Base-by-base conservation (phyloP, 768 basidiomycete species). In the Leccinum broughii region DNA sequence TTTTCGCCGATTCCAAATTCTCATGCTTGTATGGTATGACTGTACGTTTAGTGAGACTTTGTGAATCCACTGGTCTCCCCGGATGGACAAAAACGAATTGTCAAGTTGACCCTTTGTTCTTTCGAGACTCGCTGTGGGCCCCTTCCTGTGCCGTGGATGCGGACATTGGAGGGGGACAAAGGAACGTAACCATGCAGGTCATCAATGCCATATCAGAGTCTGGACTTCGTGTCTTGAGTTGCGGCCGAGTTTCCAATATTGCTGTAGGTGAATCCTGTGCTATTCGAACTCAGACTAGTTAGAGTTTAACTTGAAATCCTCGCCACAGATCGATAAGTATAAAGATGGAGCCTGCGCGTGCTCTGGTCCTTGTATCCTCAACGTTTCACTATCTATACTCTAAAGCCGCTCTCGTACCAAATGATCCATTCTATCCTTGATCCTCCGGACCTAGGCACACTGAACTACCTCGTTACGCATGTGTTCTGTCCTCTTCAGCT, bases 401-500 rank as follows among this genome's bases (percentile, higher is more conserved):
- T 15, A 15, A 26, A 49, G 1, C 48, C 48, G 11, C 14, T 24
- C 20, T 48, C 17, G 14, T 24, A 49, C 26, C 48, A 49, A 58
- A 53, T 34, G 44, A 17, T 30, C 39, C 49, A 26, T n/a, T 30
- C 53, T 28, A 17, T 35, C 35, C 26, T 48, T 14, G 17, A 51
- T 35, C 20, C 51, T 5, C 35, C 4, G 26, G 34, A 54, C 41
- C 4, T 3, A 22, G 20, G 6, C 3, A 30, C 53, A 9, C 26
- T 46, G 49, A 22, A 20, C 13, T 81, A 77, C 61, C 17, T 54
- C 34, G 53, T 79, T 35, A 72, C 73, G 39, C 80, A 81, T 57
- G 67, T 81, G 0, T 78, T 81, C 13, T 49, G 48, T 24, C 48
- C 80, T 3, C 75, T 76, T 1, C 67, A 72, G 35, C 64, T 79